Base-by-base conservation (phyloP, 1,284 basidiomycete species). In the Trichosporon inkin region DNA sequence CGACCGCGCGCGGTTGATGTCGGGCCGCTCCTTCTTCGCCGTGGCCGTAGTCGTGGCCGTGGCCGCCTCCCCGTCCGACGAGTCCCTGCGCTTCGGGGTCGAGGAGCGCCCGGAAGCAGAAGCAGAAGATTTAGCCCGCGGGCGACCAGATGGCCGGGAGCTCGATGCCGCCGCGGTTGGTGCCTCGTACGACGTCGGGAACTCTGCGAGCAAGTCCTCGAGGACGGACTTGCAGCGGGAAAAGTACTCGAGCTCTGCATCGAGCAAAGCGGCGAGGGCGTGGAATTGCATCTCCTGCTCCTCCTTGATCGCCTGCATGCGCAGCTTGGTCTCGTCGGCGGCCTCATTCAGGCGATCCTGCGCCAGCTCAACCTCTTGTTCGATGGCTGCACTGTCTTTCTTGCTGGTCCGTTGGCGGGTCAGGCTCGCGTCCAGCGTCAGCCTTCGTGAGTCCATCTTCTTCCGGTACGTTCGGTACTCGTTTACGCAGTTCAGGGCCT, bases 321-420 rank as follows among this genome's bases (percentile, higher is more conserved):
- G 84, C 1, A 82, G 82, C 20, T 84, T 85, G 0, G 91, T 83
- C 62, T 92, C 89, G 71, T 91, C 88, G 19, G 84, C 82, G 0
- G 87, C 85, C 74, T 94, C 89, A 58, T 92, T 89, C 90, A 89
- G 91, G 70, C 89, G 84, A 53, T 84, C 75, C 65, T 84, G 84
- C 1, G 88, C 85, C 22, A 81, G 80, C 52, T 86, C 84, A 54
- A 88, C 79, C 68, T 93, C 90, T 32, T 89, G 86, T 65, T 92
- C 88, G 1, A 88, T 84, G 51, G 88, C 87, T 11, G 80, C 74
- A 57, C 75, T 82, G 37, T 91, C 88, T 76, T 88, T 75, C 64
- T 80, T 79, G 51, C 67, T 81, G 53, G 70, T 80, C 71, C 85
- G 85, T 35, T 84, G 60, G 70, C 88, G 89, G 39, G 89, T 81